These are phyloP conservation scores for Diddensiella transvaalensis DNA, from an alignment of 805 yeast species.

Conservation along the genomic window DNA sequence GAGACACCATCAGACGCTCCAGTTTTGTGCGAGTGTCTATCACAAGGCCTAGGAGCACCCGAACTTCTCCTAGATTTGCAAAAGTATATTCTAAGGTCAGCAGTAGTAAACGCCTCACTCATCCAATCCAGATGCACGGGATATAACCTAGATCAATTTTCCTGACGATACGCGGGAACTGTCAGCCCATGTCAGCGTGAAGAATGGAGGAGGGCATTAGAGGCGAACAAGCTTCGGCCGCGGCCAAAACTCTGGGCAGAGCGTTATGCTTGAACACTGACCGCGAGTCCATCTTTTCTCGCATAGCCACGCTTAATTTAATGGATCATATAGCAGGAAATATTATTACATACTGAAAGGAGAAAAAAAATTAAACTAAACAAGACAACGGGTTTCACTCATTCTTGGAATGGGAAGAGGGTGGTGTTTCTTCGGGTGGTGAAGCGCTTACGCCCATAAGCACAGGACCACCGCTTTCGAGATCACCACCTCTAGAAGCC, in stretches of 20 bases:
- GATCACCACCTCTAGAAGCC: slow-evolving; percentile 6
- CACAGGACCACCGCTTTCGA: slow-evolving; percentile 5
- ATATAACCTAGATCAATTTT: no score
- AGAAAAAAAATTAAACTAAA: no score
- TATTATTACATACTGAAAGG: neutral
- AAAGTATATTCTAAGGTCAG: no score
- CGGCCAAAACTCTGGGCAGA: neutral
- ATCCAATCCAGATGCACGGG: no score
- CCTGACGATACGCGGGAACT: no score
- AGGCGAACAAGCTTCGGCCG: neutral
- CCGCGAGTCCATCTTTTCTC: neutral
- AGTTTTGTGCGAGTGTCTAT: no score
- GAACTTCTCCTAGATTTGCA: no score
- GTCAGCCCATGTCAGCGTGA: no score
- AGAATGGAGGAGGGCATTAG: no score
- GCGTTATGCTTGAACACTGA: neutral
- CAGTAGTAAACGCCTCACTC: no score
- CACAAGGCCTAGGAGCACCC: no score
- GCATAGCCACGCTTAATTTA: neutral
- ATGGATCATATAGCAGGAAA: neutral
- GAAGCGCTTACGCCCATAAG: neutral
- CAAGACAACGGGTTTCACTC: neutral
- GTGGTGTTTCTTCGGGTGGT: neutral
- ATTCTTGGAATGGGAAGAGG: neutral
- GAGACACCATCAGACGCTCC: no score